A percentile compares a stretch with the other conserved stretches of the same genome.
Evolutionary conservation across 768 basidiomycete species (phyloP).

Genomic region (Postia placenta): DNA sequence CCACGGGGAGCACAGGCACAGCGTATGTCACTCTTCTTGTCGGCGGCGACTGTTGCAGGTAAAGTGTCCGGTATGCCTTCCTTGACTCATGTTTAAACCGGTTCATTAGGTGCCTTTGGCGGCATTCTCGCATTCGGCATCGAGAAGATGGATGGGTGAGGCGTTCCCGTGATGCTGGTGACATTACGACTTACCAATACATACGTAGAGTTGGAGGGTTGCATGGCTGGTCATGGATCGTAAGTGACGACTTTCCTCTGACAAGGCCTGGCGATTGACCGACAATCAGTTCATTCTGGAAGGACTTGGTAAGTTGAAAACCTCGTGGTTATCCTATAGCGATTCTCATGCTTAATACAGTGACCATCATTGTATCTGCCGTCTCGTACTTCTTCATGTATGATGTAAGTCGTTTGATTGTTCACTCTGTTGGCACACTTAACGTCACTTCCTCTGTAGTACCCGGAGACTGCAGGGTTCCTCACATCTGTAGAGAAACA

Average conservation of each 20-base stretch:
- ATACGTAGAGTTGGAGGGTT: constrained; percentile 6
- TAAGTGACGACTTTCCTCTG: neutral
- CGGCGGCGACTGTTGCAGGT: constrained; percentile 9
- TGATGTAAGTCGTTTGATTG: constrained; percentile 1
- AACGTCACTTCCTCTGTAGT: neutral
- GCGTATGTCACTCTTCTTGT: constrained; percentile 3
- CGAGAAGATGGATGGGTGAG: constrained; percentile 9
- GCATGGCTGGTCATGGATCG: constrained; percentile 8
- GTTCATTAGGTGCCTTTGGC: constrained; percentile 8
- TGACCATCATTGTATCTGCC: constrained; percentile 3
- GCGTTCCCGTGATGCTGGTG: neutral
- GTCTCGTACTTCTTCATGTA: constrained; percentile 4
- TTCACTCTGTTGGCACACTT: too few relatives aligned
- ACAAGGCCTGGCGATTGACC: neutral
- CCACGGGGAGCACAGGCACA: constrained; percentile 5
- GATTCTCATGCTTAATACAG: neutral
- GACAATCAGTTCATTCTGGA: constrained; percentile 6
- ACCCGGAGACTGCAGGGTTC: constrained; percentile 8
- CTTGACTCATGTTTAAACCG: neutral
- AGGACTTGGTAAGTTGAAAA: constrained; percentile 1
- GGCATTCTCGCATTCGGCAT: constrained; percentile 9
- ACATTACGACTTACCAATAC: neutral
- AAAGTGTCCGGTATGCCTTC: neutral
- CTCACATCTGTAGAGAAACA: constrained; percentile 5
- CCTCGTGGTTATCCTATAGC: neutral